Evolutionary conservation across 495 filamentous ascomycete species (phyloP).

Genomic region (Thozetella sp.): DNA sequence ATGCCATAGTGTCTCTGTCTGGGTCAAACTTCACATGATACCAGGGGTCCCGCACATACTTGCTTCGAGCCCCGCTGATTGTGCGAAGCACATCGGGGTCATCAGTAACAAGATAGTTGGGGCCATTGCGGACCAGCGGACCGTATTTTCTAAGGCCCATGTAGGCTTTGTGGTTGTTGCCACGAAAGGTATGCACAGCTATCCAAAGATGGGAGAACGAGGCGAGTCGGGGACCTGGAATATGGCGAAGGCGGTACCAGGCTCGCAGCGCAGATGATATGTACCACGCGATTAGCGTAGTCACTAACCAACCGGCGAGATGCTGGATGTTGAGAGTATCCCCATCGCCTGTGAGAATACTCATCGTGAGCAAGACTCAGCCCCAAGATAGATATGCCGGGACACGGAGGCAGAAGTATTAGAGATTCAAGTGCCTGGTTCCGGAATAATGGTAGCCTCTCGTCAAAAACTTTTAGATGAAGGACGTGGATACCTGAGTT

Average conservation of each 20-base stretch:
- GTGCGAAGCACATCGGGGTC: constrained; percentile 34
- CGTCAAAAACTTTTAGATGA: too few species aligned
- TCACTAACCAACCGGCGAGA: too few species aligned
- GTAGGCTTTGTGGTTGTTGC: constrained; percentile 4
- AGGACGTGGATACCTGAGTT: too few species aligned
- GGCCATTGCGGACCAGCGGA: constrained; percentile 49
- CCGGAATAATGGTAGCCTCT: too few species aligned
- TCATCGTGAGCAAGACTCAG: too few species aligned
- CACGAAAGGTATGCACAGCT: constrained; percentile 32
- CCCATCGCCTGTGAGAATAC: too few species aligned
- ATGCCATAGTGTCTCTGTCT: constrained; percentile 39
- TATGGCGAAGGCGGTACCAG: constrained; percentile 35
- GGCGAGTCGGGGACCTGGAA: constrained; percentile 56
- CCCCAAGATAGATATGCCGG: too few species aligned
- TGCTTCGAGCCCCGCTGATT: constrained; percentile 28
- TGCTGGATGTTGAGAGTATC: too few species aligned
- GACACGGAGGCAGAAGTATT: too few species aligned
- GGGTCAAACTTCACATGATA: constrained; percentile 31
- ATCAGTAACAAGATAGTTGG: constrained; percentile 42
- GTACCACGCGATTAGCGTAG: too few species aligned
- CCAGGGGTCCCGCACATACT: constrained; percentile 31
- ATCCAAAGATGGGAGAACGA: constrained; percentile 57
- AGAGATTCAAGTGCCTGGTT: too few species aligned
- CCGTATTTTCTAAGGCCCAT: constrained; percentile 40
- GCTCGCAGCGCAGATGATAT: too few species aligned